A percentile compares a stretch with the other conserved stretches of the same genome.
Conservation (phyloP, 805 yeast genomes). For the Candida insectalens region DNA sequence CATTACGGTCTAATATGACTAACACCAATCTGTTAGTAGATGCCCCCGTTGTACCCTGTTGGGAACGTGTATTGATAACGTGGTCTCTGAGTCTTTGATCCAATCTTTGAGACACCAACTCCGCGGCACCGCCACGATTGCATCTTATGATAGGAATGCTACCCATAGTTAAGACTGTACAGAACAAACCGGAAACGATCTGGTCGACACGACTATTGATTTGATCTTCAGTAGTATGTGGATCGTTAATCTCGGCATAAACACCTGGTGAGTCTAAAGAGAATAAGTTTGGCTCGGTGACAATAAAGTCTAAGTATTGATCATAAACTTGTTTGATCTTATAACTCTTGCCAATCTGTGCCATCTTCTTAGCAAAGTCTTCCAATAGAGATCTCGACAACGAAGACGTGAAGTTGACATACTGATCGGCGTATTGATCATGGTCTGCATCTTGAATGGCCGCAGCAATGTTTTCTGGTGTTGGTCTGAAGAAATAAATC, state of each 20-base stretch:
- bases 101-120: slow-evolving; percentile 78
- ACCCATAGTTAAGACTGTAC: slow-evolving; percentile 67
- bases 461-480: slow-evolving; percentile 57
- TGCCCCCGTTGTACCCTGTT: slow-evolving; percentile 4
- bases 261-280: slow-evolving; percentile 60
- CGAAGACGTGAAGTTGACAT: slow-evolving; percentile 80
- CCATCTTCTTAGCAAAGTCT: slow-evolving; percentile 77
- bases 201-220: slow-evolving; percentile 60
- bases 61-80: slow-evolving; percentile 53
- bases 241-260: slow-evolving; percentile 62
- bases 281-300: slow-evolving; percentile 87
- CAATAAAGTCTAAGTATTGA: slow-evolving; percentile 86
- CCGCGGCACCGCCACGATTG: slow-evolving; percentile 92
- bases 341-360: slow-evolving; percentile 57
- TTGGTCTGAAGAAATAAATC: slow-evolving; percentile 85
- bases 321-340: slow-evolving; percentile 85
- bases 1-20: slow-evolving; percentile 75
- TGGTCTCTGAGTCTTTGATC: slow-evolving; percentile 81
- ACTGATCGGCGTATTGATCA: slow-evolving; percentile 70
- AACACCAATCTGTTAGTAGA: slow-evolving; percentile 57
- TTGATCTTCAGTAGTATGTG: slow-evolving; percentile 62
- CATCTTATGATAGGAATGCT: slow-evolving; percentile 86
- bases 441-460: slow-evolving; percentile 65
- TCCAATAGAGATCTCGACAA: slow-evolving; percentile 74
- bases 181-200: slow-evolving; percentile 74